A percentile compares a stretch with the other conserved stretches of the same genome.
Evolutionary conservation across 768 basidiomycete species (phyloP).

Genomic region (Serpula lacrymans): DNA sequence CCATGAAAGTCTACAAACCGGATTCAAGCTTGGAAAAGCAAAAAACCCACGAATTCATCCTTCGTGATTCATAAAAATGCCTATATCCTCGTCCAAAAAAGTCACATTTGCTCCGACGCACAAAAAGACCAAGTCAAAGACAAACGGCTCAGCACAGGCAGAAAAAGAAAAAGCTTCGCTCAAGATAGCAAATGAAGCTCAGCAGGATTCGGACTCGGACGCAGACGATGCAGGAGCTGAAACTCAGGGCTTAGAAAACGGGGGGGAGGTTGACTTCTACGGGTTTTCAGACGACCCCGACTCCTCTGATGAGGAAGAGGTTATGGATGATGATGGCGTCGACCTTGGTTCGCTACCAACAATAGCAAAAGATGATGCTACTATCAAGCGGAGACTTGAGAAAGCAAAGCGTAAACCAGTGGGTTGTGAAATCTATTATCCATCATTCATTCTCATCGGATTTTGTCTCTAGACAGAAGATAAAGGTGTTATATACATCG

Average conservation of each 20-base stretch:
- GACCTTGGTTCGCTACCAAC: conserved; percentile 79
- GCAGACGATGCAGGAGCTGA: conserved; percentile 10
- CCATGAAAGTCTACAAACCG: not conserved
- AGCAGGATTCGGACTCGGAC: conserved; percentile 2
- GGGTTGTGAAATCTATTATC: conserved; percentile 22
- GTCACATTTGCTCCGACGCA: conserved; percentile 1
- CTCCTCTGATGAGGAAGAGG: conserved; percentile 77
- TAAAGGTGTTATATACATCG: conserved; percentile 83
- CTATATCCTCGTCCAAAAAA: conserved; percentile 4
- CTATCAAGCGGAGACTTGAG: conserved; percentile 62
- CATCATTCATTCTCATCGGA: not conserved
- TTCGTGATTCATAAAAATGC: not conserved
- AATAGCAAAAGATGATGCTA: conserved; percentile 82
- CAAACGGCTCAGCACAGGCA: conserved; percentile 8
- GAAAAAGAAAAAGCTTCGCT: conserved; percentile 10
- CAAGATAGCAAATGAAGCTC: conserved; percentile 1
- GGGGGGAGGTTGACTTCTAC: conserved; percentile 44
- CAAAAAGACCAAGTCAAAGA: conserved; percentile 18
- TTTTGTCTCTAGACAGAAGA: conserved; percentile 47
- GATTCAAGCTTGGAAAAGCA: not conserved
- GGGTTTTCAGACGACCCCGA: conserved; percentile 79
- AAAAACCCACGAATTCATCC: not conserved
- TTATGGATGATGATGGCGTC: conserved; percentile 52
- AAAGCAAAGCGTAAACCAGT: conserved; percentile 67
- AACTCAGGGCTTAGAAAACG: too few relatives aligned